phyloP scores from a whole-genome alignment of 805 yeast species.

The Yarrowia yakushimensis region DNA sequence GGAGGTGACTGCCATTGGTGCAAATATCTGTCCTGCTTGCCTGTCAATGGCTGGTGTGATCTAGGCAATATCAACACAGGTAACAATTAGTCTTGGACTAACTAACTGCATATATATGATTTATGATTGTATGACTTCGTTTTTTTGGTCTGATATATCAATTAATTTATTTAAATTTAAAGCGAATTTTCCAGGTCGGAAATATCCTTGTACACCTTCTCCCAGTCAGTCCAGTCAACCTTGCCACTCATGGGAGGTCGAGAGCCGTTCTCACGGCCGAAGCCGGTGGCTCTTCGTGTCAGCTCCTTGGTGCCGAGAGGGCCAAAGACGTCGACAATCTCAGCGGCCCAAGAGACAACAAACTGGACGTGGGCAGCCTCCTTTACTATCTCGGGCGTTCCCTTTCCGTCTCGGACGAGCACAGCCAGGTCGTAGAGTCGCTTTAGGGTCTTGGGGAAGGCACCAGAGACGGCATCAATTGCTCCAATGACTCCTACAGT shows the following conservation, averaged over 20 bases:
- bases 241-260: constrained; percentile 44
- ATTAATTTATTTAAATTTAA: not conserved
- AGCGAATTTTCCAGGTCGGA: constrained; percentile 14
- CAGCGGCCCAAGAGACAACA: constrained; percentile 47
- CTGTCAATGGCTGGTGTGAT: constrained; percentile 69
- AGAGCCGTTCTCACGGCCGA: constrained; percentile 47
- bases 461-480: constrained; percentile 52
- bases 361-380: constrained; percentile 46
- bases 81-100: constrained; percentile 9
- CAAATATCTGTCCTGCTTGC: constrained; percentile 66
- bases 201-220: constrained; percentile 22
- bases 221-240: constrained; percentile 26
- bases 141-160: too few relatives aligned
- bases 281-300: constrained; percentile 40
- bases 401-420: constrained; percentile 40
- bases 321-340: constrained; percentile 43
- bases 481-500: constrained; percentile 50
- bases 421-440: constrained; percentile 41
- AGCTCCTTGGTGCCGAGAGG: constrained; percentile 50
- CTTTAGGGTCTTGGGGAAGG: constrained; percentile 50
- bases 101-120: constrained; percentile 7
- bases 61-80: constrained; percentile 40
- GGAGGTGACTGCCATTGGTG: constrained; percentile 65
- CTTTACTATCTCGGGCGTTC: constrained; percentile 29
- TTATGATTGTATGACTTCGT: constrained; percentile 7